These are phyloP conservation scores for Geotrichum carabidarum DNA, from an alignment of 1,139 yeast species.

Conservation along the genomic window DNA sequence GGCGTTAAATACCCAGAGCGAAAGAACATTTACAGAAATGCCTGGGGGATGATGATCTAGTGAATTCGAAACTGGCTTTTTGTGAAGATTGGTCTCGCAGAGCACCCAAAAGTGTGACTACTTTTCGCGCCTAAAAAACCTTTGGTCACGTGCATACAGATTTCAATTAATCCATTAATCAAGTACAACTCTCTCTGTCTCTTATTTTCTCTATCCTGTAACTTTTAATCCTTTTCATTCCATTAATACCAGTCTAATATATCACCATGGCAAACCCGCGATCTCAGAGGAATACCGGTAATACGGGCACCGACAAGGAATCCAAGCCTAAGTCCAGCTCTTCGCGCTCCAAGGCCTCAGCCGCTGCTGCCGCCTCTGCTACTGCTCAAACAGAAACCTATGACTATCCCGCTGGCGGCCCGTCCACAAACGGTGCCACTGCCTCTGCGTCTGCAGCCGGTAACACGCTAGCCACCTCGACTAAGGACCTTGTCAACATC, in stretches of 20 bases:
- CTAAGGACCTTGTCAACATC: slow-evolving; percentile 46
- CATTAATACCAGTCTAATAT: not conserved
- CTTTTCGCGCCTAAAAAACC: not conserved
- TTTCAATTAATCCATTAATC: no score
- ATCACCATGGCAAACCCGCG: slow-evolving; percentile 10
- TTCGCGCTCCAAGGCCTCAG: slow-evolving; percentile 1
- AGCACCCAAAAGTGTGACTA: not conserved
- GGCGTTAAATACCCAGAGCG: not conserved
- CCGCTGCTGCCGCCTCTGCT: slow-evolving; percentile 3
- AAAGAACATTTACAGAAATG: not conserved
- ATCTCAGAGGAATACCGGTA: not conserved
- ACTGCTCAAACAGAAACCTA: slow-evolving; percentile 17
- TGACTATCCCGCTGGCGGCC: not conserved
- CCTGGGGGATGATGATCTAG: not conserved
- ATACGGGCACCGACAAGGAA: slow-evolving; percentile 6
- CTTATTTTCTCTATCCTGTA: no score
- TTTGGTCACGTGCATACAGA: no score
- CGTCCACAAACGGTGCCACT: not conserved
- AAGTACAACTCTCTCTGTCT: no score
- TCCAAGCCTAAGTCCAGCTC: slow-evolving; percentile 10
- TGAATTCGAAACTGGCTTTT: not conserved
- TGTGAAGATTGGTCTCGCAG: not conserved
- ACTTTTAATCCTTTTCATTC: not conserved
- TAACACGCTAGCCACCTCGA: not conserved
- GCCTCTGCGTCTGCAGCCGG: not conserved